phyloP scores from a whole-genome alignment of 2,329 filamentous ascomycete species.

The Leptodontidium sp. region DNA sequence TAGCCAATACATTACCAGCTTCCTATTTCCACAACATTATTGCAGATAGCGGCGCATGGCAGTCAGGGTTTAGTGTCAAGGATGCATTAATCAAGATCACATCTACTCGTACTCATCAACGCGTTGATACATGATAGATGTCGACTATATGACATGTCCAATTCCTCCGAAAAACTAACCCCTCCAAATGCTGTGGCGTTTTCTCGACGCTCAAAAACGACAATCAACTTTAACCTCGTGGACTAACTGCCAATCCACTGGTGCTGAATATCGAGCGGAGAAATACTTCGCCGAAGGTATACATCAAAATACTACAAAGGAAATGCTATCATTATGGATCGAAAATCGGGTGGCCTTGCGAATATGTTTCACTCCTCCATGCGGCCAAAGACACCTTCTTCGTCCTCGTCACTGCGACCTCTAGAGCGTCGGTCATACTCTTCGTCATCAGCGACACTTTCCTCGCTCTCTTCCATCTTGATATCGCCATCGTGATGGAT shows the following conservation, averaged over 20 bases:
- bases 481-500: slow-evolving; percentile 68
- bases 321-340: slow-evolving; percentile 34
- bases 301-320: slow-evolving; percentile 43
- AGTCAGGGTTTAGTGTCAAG: background rate
- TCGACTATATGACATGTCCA: slow-evolving; percentile 43
- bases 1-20: slow-evolving; percentile 1
- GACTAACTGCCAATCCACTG: slow-evolving; percentile 62
- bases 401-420: slow-evolving; percentile 83
- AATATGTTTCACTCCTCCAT: slow-evolving; percentile 82
- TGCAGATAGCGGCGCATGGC: background rate
- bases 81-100: slow-evolving; percentile 5
- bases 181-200: slow-evolving; percentile 44
- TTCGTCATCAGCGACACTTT: slow-evolving; percentile 70
- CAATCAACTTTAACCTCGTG: slow-evolving; percentile 77
- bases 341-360: slow-evolving; percentile 20
- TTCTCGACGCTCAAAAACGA: slow-evolving; percentile 69
- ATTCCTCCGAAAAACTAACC: slow-evolving; percentile 32
- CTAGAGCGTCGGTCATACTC: slow-evolving; percentile 66
- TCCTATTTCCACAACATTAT: background rate
- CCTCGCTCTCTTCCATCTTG: slow-evolving; percentile 72
- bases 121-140: slow-evolving; percentile 41
- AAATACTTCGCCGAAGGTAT: slow-evolving; percentile 60
- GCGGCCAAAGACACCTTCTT: slow-evolving; percentile 92
- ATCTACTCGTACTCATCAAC: slow-evolving; percentile 31
- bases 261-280: slow-evolving; percentile 74